Evolutionary conservation across 2,329 filamentous ascomycete species (phyloP).

Genomic region (Claviceps sp.): DNA sequence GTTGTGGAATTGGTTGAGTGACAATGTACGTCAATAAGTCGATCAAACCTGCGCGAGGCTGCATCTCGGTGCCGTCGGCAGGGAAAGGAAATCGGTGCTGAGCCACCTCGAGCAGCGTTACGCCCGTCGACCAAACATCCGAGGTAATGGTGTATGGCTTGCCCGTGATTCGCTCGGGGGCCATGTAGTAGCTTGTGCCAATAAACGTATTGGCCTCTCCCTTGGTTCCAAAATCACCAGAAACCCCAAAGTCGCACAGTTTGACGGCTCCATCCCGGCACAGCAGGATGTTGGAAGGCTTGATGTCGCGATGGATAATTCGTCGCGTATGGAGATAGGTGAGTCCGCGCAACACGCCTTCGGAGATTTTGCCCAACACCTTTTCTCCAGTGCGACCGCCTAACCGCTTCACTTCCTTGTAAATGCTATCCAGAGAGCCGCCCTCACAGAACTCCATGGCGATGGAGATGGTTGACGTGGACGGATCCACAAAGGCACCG

Average conservation of each 20-base stretch:
- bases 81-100: conserved; percentile 98
- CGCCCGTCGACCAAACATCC: conserved; percentile 94
- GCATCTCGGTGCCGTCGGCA: conserved; percentile 89
- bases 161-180: conserved; percentile 91
- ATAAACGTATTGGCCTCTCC: conserved; percentile 98
- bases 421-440: conserved; percentile 89
- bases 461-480: conserved; percentile 94
- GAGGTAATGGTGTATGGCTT: conserved; percentile 98
- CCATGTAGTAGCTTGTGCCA: conserved; percentile 98
- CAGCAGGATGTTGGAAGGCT: conserved; percentile 91
- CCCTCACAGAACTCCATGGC: conserved; percentile 99
- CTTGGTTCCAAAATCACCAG: conserved; percentile 95
- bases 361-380: conserved; percentile 89
- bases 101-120: conserved; percentile 96
- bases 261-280: conserved; percentile 91
- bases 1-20: conserved; percentile 80
- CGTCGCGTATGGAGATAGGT: conserved; percentile 92
- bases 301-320: conserved; percentile 98
- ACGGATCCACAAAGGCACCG: conserved; percentile 88
- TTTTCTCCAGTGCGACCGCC: conserved; percentile 94
- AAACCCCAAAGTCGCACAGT: conserved; percentile 95
- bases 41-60: conserved; percentile 82
- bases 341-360: conserved; percentile 83
- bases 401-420: conserved; percentile 91
- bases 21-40: conserved; percentile 97